Percentiles rank a stretch among this genome's conserved stretches.
These are phyloP conservation scores for Lactarius tabidus DNA, from an alignment of 768 basidiomycete species.

Conservation along the genomic window DNA sequence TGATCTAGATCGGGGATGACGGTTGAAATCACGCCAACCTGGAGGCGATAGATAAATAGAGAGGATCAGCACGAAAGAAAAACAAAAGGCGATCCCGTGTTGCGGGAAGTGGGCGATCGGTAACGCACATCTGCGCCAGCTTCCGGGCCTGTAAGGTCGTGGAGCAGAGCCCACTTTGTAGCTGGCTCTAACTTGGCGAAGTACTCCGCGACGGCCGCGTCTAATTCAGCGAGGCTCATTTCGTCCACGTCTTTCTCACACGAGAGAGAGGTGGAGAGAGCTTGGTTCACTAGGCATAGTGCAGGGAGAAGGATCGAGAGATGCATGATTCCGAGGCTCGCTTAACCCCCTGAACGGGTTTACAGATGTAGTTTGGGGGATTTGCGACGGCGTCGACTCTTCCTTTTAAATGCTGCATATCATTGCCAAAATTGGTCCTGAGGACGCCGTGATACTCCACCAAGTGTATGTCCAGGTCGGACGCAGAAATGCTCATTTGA, in stretches of 20 bases:
- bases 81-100: neutral
- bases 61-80: neutral
- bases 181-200: conserved; percentile 12
- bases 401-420: too few species aligned
- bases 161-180: conserved; percentile 7
- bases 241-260: conserved; percentile 3
- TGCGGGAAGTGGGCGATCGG: neutral
- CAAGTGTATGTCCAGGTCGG: too few species aligned
- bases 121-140: conserved; percentile 20
- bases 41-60: neutral
- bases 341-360: too few species aligned
- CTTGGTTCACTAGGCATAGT: conserved; percentile 7
- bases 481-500: too few species aligned
- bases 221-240: conserved; percentile 2
- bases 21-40: conserved; percentile 11
- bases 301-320: too few species aligned
- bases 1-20: conserved; percentile 1
- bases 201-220: conserved; percentile 10
- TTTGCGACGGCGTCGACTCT: too few species aligned
- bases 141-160: conserved; percentile 19
- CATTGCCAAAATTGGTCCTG: too few species aligned
- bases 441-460: too few species aligned
- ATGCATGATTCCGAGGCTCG: too few species aligned
- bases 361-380: too few species aligned
- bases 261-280: conserved; percentile 3